Evolutionary conservation across 768 basidiomycete species (phyloP), one percentile per base, ranked within the genome.

Genomic region (Mycena floridula): DNA sequence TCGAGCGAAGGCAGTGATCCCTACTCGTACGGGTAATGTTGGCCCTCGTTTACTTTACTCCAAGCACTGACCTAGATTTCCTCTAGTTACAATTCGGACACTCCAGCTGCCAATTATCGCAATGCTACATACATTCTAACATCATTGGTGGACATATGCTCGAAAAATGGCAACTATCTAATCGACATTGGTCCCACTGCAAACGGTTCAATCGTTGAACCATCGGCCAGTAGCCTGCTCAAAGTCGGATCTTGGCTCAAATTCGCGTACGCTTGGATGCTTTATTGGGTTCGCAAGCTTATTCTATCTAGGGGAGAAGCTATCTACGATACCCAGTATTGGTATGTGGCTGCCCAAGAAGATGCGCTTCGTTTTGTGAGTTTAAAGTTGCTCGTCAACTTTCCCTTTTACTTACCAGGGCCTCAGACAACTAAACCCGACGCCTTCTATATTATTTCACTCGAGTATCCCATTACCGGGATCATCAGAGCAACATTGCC

Each of bases 111-210:
- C 23, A 42, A 41, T 24, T 47, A 47, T 20, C 23, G 40, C 11
- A 47, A 47, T 22, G 40, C 45, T n/a, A 42, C 45, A 15, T 47
- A 47, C 26, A 20, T 47, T 25, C 40, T 47, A 6, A 39, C 28
- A 15, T 42, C 45, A 11, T 18, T 48, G 21, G 21, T 48, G 18
- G 47, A 48, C 16, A 48, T 48, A 15, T 35, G 37, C n/a, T 48
- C 72, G 35, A 74, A 74, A 60, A 72, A 73, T 46, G 72, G 74
- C 16, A 74, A 76, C 50, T 76, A 69, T 41, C 52, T 71, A 22
- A 46, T 73, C 8, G 65, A 73, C 21, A 37, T 73, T 11, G 70
- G 70, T 5, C 70, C 70, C 1, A 69, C 60, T 7, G 66, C 7
- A 62, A 68, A 32, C 24, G 70, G 70, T 0, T 57, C 56, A 16